These are phyloP conservation scores for Mucor irregularis DNA, from an alignment of 371 early-diverging fungal genomes.

Conservation along the genomic window DNA sequence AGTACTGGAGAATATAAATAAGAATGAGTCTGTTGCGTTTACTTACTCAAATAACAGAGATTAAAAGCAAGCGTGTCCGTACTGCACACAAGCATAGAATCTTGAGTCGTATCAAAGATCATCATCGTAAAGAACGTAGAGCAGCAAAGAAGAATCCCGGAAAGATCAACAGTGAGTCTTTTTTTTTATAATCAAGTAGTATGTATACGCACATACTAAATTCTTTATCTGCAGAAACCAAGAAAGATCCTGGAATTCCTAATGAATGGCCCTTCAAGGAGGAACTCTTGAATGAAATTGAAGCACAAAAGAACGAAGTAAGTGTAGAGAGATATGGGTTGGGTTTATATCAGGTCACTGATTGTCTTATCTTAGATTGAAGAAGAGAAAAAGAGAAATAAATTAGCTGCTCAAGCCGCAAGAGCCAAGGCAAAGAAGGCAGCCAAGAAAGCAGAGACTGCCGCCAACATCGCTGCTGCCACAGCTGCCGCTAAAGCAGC, in stretches of 20 bases:
- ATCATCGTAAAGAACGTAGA: constrained; percentile 73
- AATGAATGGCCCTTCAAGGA: constrained; percentile 57
- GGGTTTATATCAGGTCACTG: neutral
- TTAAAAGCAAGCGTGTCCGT: constrained; percentile 72
- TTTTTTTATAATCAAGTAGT: neutral
- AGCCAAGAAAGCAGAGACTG: constrained; percentile 20
- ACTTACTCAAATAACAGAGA: constrained; percentile 5
- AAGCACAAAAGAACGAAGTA: constrained; percentile 45
- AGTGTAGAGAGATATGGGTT: neutral
- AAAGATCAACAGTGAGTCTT: constrained; percentile 42
- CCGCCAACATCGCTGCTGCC: constrained; percentile 17
- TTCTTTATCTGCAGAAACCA: constrained; percentile 21
- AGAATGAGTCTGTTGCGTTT: neutral
- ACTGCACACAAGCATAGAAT: constrained; percentile 77
- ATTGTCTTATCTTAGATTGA: constrained; percentile 12
- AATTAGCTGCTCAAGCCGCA: constrained; percentile 21
- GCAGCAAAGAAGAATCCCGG: constrained; percentile 70
- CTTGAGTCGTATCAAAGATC: constrained; percentile 70
- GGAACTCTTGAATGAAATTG: constrained; percentile 52
- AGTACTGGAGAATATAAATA: no score
- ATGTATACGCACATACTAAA: no score
- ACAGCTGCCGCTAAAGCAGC: constrained; percentile 13
- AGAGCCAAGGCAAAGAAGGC: constrained; percentile 26
- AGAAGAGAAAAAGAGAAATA: constrained; percentile 28
- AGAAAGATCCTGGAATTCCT: constrained; percentile 57